Conservation (phyloP, 306 rosid species). For the Rosa persica region DNA sequence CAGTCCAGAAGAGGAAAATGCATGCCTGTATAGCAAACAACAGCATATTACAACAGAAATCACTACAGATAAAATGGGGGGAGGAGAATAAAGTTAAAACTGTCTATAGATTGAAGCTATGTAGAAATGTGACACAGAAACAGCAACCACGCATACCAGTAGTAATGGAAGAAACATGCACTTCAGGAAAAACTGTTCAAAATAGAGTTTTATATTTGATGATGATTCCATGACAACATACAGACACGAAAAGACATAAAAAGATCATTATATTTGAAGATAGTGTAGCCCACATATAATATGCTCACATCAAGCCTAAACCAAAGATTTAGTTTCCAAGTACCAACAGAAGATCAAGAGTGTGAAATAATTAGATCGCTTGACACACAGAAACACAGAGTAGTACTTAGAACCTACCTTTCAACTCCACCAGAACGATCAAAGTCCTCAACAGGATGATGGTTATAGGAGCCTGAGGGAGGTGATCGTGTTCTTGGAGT, state of each 20-base stretch:
- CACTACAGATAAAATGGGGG: background rate
- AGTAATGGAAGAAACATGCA: background rate
- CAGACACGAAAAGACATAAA: background rate
- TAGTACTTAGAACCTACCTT: background rate
- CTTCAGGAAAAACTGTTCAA: background rate
- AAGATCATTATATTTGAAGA: background rate
- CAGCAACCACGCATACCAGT: constrained; percentile 4
- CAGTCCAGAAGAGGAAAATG: constrained; percentile 32
- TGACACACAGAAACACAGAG: background rate
- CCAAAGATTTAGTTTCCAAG: constrained; percentile 14
- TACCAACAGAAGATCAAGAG: constrained; percentile 3
- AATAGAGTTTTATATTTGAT: background rate
- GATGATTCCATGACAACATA: background rate
- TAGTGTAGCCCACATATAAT: background rate
- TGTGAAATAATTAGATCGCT: background rate
- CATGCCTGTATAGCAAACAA: constrained; percentile 44
- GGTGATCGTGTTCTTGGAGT: constrained; percentile 35
- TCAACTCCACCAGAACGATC: constrained; percentile 18
- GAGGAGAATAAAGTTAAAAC: constrained; percentile 11
- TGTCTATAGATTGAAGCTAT: constrained; percentile 15
- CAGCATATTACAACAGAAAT: constrained; percentile 23
- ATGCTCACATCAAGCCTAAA: constrained; percentile 10
- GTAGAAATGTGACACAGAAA: constrained; percentile 15
- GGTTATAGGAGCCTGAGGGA: constrained; percentile 28
- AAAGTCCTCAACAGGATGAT: constrained; percentile 5